phyloP scores from a whole-genome alignment of 768 basidiomycete genomes.

The Cystofilobasidium capitatum region DNA sequence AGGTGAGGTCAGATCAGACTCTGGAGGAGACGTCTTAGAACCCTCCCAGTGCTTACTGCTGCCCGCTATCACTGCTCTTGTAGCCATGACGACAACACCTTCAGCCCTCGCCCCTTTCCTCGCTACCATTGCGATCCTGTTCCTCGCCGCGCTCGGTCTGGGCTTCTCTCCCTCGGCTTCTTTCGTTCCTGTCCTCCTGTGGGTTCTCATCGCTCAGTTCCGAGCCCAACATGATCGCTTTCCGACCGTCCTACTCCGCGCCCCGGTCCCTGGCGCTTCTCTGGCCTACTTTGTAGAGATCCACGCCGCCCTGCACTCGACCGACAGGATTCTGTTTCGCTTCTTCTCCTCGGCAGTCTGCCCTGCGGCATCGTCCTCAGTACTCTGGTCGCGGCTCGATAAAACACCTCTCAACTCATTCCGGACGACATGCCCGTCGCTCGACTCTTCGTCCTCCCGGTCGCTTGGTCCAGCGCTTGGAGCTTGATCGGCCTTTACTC shows the following conservation, averaged over 20 bases:
- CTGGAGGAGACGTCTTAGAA: too few species aligned
- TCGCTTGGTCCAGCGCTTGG: slow-evolving; percentile 1
- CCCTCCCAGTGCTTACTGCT: too few species aligned
- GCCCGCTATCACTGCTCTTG: background rate
- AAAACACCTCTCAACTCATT: background rate
- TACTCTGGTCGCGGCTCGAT: background rate
- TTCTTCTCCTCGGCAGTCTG: background rate
- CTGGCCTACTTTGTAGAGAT: background rate
- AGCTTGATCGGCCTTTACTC: background rate
- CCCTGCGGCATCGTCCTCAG: background rate
- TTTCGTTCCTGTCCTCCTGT: background rate
- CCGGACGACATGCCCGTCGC: background rate
- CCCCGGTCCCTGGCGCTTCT: background rate
- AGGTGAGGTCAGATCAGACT: too few species aligned
- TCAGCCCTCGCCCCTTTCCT: background rate
- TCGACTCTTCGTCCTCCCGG: background rate
- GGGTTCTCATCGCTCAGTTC: background rate
- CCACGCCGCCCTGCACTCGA: background rate
- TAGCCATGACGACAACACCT: background rate
- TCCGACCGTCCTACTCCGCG: background rate
- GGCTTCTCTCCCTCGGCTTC: slow-evolving; percentile 4
- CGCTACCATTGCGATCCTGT: background rate
- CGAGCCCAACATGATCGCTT: background rate
- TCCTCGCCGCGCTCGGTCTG: background rate
- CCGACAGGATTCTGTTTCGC: background rate